Percentiles rank a stretch among this genome's conserved stretches.
phyloP scores from a whole-genome alignment of 2,329 filamentous ascomycete genomes.

The Arthrobotrys pseudoclavata region DNA sequence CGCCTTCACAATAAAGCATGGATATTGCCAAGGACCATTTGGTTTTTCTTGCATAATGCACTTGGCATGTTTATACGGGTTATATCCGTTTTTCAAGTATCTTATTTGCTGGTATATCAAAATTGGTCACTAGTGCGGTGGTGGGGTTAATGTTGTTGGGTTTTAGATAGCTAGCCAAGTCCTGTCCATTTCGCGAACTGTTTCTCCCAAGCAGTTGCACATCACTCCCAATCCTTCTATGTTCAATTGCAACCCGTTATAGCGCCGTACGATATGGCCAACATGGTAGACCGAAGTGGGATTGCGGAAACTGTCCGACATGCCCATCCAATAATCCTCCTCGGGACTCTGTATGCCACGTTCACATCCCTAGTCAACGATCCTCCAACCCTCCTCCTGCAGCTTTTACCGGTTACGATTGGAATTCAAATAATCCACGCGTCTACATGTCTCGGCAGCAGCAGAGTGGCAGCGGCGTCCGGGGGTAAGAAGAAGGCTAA shows the following conservation, averaged over 20 bases:
- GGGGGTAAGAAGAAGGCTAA: slow-evolving; percentile 45
- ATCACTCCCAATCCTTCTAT: slow-evolving; percentile 13
- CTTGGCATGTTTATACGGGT: no score
- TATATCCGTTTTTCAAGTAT: no score
- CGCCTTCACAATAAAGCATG: slow-evolving; percentile 51
- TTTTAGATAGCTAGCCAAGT: slow-evolving; percentile 14
- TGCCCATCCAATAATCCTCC: slow-evolving; percentile 77
- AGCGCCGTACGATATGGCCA: slow-evolving; percentile 27
- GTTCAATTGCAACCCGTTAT: slow-evolving; percentile 6
- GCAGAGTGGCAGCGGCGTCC: not conserved
- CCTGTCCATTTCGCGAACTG: slow-evolving; percentile 4
- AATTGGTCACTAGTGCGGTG: not conserved
- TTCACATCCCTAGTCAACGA: slow-evolving; percentile 79
- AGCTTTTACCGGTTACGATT: slow-evolving; percentile 74
- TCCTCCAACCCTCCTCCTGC: slow-evolving; percentile 75
- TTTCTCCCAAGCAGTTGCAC: slow-evolving; percentile 45
- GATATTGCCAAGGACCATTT: not conserved
- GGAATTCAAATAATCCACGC: slow-evolving; percentile 77
- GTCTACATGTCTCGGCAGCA: slow-evolving; percentile 71
- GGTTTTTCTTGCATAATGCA: no score
- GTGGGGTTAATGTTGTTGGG: slow-evolving; percentile 25
- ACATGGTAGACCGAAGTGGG: slow-evolving; percentile 69
- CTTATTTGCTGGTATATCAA: not conserved
- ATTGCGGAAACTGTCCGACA: slow-evolving; percentile 73
- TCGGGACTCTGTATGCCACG: slow-evolving; percentile 74